Base-by-base conservation (phyloP, 2,329 filamentous ascomycete genomes). In the Aspergillus puulaauensis region DNA sequence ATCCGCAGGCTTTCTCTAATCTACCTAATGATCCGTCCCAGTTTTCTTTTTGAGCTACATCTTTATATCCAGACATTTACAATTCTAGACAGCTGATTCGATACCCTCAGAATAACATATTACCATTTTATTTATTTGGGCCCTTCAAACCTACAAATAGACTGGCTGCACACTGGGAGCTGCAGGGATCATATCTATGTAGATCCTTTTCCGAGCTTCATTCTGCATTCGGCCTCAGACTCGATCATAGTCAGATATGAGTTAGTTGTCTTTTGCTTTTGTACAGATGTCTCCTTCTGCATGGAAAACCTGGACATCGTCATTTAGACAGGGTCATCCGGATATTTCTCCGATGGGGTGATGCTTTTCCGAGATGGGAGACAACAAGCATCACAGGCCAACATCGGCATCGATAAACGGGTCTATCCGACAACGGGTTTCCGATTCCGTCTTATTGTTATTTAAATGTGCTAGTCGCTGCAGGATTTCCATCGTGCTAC, bases 1-100 rank as follows among this genome's bases (percentile, higher is more conserved):
- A 15, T 59, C 43, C 49, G 23, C 41, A 75, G 73, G 73, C 72
- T 2, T 70, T 74, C 27, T 71, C 71, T 0, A 74, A 64, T 59
- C 63, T 73, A 14, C 66, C 68, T 6, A 70, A 65, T 58, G 70
- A 74, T 45, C 63, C 68, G 1, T 70, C 70, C 3, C 63, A 63
- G 3, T 70, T 54, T 67, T 46, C 60, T 11, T 51, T 52, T 8
- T 59, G 35, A 44, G 24, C 27, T 23, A 8, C 31, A 31, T 21
- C 23, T 21, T 33, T 23, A 24, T 24, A 27, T 15, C 27, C 27
- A 31, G 9, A 35, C 35, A 9, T 27, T 23, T 15, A 27, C 19
- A 17, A 43, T 19, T 31, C 5, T 33, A 12, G 19, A 31, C 11
- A n/a, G n/a, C 48, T 14, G 9, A 4, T 35, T 23, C 11, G 48